These are phyloP conservation scores for Calocybe gangraenosa DNA, from an alignment of 768 basidiomycete genomes.

Conservation along the genomic window DNA sequence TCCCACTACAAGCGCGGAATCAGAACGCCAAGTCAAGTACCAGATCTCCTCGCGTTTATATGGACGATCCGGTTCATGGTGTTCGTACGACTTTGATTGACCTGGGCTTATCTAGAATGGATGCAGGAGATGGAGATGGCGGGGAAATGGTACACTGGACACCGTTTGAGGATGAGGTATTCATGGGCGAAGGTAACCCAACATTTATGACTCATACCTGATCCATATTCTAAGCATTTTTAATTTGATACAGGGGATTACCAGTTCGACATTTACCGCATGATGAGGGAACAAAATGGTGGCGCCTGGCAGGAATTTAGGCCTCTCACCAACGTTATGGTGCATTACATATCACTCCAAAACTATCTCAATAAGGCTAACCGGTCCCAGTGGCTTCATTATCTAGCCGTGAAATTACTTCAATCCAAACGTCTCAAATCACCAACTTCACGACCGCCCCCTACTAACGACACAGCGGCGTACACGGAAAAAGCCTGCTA, in stretches of 20 bases:
- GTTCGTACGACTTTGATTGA: conserved; percentile 88
- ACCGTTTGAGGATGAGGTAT: conserved; percentile 82
- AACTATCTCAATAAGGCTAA: neutral
- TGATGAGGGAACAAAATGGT: conserved; percentile 66
- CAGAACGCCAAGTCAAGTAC: conserved; percentile 26
- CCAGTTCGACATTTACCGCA: conserved; percentile 92
- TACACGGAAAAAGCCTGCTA: conserved; percentile 70
- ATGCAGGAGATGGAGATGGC: conserved; percentile 44
- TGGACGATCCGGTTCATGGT: conserved; percentile 68
- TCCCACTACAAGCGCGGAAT: conserved; percentile 30
- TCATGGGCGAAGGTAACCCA: conserved; percentile 79
- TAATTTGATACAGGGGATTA: conserved; percentile 59
- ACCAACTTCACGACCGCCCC: conserved; percentile 38
- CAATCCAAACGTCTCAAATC: conserved; percentile 62
- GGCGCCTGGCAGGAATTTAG: conserved; percentile 72
- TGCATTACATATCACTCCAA: conserved; percentile 29
- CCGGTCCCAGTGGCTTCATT: conserved; percentile 82
- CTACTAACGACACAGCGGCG: conserved; percentile 27
- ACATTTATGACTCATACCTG: neutral
- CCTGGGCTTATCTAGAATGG: conserved; percentile 87
- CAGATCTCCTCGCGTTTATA: conserved; percentile 30
- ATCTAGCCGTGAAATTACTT: conserved; percentile 71
- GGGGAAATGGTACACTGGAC: conserved; percentile 64
- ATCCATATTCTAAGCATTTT: conserved; percentile 1
- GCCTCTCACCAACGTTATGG: conserved; percentile 89